phyloP scores from a whole-genome alignment of 257 asterid genomes.

The Voacanga thouarsii region DNA sequence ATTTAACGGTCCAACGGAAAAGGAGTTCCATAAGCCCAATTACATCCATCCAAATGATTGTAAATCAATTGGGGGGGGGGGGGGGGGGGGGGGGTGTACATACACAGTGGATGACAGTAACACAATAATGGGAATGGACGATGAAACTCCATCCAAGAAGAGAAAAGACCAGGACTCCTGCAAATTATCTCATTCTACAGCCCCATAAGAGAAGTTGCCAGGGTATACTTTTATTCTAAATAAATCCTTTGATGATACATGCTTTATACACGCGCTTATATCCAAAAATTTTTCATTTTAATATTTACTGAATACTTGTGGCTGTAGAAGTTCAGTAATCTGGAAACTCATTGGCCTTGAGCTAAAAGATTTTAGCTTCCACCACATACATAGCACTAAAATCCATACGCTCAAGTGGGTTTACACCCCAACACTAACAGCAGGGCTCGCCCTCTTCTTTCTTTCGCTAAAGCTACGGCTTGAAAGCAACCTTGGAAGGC shows the following conservation, averaged over 20 bases:
- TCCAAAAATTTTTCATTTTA: not conserved
- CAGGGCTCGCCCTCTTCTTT: conserved; percentile 41
- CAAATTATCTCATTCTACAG: not conserved
- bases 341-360: not conserved
- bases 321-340: not conserved
- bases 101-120: no score
- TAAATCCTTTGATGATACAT: not conserved
- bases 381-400: conserved; percentile 26
- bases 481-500: conserved; percentile 60
- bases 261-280: conserved; percentile 2
- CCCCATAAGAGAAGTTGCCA: not conserved
- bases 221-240: not conserved
- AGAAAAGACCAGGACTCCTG: not conserved
- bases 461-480: conserved; percentile 49
- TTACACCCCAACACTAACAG: conserved; percentile 8
- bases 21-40: no score
- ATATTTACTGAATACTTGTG: conserved; percentile 8
- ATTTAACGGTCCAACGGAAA: no score
- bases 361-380: conserved; percentile 11
- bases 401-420: not conserved
- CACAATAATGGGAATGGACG: no score
- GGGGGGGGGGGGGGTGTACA: no score
- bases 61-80: no score
- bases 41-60: no score
- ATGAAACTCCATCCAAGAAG: not conserved